A percentile compares a stretch with the other conserved stretches of the same genome.
These are phyloP conservation scores for Didymella pinodella DNA, from an alignment of 2,329 filamentous ascomycete species.

Conservation along the genomic window DNA sequence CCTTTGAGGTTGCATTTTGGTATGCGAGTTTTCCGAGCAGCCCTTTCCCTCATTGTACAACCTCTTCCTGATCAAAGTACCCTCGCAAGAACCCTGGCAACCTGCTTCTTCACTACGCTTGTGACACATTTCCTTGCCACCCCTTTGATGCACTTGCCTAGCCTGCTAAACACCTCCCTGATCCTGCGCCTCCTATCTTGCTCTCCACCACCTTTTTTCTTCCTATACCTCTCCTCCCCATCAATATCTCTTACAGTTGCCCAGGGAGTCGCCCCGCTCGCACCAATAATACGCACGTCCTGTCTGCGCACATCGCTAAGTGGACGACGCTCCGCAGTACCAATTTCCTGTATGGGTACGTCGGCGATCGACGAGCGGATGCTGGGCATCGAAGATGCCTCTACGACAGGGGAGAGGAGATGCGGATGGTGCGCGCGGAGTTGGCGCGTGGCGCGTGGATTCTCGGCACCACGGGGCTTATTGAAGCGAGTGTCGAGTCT, in stretches of 20 bases:
- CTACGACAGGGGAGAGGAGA: not conserved
- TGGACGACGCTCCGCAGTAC: not conserved
- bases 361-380: not conserved
- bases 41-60: not conserved
- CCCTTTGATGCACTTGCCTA: not conserved
- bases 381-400: not conserved
- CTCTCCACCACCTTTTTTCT: not conserved
- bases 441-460: not conserved
- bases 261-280: not conserved
- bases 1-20: too few relatives aligned
- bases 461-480: slow-evolving; percentile 1
- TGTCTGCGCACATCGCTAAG: not conserved
- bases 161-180: not conserved
- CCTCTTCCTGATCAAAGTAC: not conserved
- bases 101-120: not conserved
- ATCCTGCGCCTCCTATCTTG: not conserved
- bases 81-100: not conserved
- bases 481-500: not conserved
- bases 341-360: not conserved
- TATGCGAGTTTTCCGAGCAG: too few relatives aligned
- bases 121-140: not conserved
- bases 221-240: not conserved
- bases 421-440: not conserved
- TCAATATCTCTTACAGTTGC: too few relatives aligned
- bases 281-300: not conserved